Evolutionary conservation across 305 asterid genomes (phyloP), one percentile per base, ranked within the genome.

Genomic region (Fraxinus nigra): DNA sequence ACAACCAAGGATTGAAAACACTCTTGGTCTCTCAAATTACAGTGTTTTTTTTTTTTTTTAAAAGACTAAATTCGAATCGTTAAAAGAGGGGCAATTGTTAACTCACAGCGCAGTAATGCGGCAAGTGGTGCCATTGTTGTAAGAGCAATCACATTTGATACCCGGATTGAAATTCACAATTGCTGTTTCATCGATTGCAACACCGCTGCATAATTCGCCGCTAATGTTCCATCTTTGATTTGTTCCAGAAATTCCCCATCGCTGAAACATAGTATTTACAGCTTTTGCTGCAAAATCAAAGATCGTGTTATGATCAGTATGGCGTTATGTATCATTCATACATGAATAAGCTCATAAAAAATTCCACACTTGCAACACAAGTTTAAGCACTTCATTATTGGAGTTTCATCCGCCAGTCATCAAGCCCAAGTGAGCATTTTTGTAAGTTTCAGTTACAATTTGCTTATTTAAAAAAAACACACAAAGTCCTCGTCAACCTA

Each of bases 141-240:
- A 82, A 46, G 90, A 78, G 90, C 98, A 95, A 20, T 86, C 89
- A 28, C 98, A 95, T 83, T 88, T 95, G 79, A 95, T 87, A 20
- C 89, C 95, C 0, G 97, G 97, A 85, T 90, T 92, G 22, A 86
- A 1, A 28, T 7, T 6, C 1, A 0, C 33, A n/a, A 93, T 72
- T 2, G 9, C 1, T 32, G 93, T 89, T 11, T 80, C 5, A 75
- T 90, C 95, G 10, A 76, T 83, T 69, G 87, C 96, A 11, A 77
- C 48, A 11, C 97, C 97, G 24, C 87, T 87, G 85, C 97, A 93
- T 48, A 90, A 70, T 37, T 88, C 92, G 20, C 96, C 97, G 72
- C 90, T 90, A 0, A 79, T 87, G 80, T 95, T 95, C 98, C 98
- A 95, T 5, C 24, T 4, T 5, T 61, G 30, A 56, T 81, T 43